Conservation (phyloP, 2,329 filamentous ascomycete species). For the Calonectria hongkongensis region DNA sequence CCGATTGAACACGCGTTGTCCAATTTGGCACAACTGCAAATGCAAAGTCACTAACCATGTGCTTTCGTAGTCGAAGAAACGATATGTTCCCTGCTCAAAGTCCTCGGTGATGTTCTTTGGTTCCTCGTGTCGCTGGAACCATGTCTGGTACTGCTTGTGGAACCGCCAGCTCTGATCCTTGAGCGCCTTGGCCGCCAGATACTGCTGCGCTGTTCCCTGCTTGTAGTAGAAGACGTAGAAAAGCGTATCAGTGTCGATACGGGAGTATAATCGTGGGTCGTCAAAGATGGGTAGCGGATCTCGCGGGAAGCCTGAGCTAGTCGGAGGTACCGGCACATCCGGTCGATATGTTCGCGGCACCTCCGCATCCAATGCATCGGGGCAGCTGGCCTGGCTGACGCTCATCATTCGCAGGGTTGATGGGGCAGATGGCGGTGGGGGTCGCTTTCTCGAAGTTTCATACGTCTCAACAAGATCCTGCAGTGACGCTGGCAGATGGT, state of each 20-base stretch:
- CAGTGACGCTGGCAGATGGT: slow-evolving; percentile 91
- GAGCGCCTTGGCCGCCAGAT: slow-evolving; percentile 94
- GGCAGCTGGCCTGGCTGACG: slow-evolving; percentile 82
- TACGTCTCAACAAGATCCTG: slow-evolving; percentile 95
- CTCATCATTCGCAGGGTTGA: slow-evolving; percentile 84
- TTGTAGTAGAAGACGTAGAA: slow-evolving; percentile 99
- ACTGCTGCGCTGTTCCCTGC: slow-evolving; percentile 96
- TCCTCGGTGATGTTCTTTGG: slow-evolving; percentile 99
- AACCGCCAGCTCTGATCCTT: slow-evolving; percentile 99
- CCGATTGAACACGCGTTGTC: background rate
- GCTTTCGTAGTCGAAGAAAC: slow-evolving; percentile 99
- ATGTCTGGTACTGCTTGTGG: slow-evolving; percentile 99
- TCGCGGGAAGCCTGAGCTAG: slow-evolving; percentile 90
- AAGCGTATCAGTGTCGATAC: slow-evolving; percentile 95
- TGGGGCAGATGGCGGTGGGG: slow-evolving; percentile 76
- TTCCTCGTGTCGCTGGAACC: slow-evolving; percentile 99
- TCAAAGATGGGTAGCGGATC: slow-evolving; percentile 95
- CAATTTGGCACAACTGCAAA: background rate
- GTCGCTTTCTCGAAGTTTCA: slow-evolving; percentile 85
- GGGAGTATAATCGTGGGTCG: slow-evolving; percentile 88
- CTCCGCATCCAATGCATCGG: slow-evolving; percentile 86
- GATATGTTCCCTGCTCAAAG: slow-evolving; percentile 98
- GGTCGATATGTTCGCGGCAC: slow-evolving; percentile 90
- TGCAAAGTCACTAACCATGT: slow-evolving; percentile 83
- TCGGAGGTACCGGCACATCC: slow-evolving; percentile 83